Conservation (phyloP, 495 filamentous ascomycete genomes). For the Aspergillus nidulans region DNA sequence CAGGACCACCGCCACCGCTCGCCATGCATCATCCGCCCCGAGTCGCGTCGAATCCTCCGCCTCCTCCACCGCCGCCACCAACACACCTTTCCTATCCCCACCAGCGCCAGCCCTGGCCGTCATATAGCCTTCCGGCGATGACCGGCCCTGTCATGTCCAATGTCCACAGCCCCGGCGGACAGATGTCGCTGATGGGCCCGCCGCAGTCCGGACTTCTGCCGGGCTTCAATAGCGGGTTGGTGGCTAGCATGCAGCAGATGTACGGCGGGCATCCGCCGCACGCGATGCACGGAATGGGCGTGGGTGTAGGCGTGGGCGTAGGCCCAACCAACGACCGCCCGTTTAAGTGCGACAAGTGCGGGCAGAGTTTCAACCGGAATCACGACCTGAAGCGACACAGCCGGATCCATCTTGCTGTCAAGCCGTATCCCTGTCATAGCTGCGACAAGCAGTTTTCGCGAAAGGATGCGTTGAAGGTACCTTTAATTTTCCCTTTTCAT, state of each 20-base stretch:
- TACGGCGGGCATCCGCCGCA: constrained; percentile 47
- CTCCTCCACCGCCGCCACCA: constrained; percentile 25
- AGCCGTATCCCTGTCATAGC: constrained; percentile 86
- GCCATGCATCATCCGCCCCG: constrained; percentile 51
- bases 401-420: constrained; percentile 89
- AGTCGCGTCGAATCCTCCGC: constrained; percentile 52
- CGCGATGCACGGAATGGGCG: constrained; percentile 23
- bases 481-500: constrained; percentile 8
- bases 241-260: constrained; percentile 52
- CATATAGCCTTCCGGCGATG: constrained; percentile 56
- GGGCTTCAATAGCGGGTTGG: constrained; percentile 55
- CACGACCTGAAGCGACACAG: constrained; percentile 97
- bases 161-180: constrained; percentile 64
- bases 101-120: constrained; percentile 40
- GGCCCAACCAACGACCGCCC: constrained; percentile 69
- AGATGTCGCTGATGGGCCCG: constrained; percentile 63
- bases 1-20: constrained; percentile 50
- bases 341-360: constrained; percentile 90
- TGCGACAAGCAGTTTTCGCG: constrained; percentile 97
- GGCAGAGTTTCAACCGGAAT: constrained; percentile 92
- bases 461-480: constrained; percentile 97
- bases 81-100: constrained; percentile 43
- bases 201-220: constrained; percentile 48
- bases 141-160: constrained; percentile 73
- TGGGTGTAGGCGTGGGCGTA: constrained; percentile 32